Conservation (phyloP, 2,329 filamentous ascomycete species). For the Zasmidium cellare region DNA sequence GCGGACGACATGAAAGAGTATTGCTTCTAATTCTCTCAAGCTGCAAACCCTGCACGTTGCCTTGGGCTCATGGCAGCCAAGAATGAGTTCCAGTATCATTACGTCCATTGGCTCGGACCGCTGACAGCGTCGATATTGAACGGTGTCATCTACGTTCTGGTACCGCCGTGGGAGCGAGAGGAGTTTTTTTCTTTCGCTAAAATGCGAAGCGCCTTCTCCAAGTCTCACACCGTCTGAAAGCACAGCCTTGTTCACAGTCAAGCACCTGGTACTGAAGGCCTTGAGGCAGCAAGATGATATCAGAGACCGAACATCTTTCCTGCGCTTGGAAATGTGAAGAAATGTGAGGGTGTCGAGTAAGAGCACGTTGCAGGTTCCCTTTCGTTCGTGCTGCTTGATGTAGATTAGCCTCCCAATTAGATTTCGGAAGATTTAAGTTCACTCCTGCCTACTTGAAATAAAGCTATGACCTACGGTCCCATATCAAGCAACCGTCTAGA, state of each 20-base stretch:
- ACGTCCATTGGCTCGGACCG: slow-evolving; percentile 35
- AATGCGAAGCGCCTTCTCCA: background rate
- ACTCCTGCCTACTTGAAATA: background rate
- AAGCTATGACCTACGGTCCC: too few species aligned
- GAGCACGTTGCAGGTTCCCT: too few species aligned
- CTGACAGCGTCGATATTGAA: slow-evolving; percentile 34
- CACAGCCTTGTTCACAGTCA: too few species aligned
- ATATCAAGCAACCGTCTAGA: too few species aligned
- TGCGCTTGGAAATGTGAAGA: too few species aligned
- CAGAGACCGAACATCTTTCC: too few species aligned
- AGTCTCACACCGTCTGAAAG: background rate
- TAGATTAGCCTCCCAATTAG: too few species aligned
- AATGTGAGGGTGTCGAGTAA: too few species aligned
- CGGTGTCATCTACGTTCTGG: slow-evolving; percentile 34
- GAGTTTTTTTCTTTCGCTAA: background rate
- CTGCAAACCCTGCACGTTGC: slow-evolving; percentile 29
- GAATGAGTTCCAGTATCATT: slow-evolving; percentile 36
- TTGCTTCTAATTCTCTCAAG: background rate
- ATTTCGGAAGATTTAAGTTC: background rate
- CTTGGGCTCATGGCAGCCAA: slow-evolving; percentile 38
- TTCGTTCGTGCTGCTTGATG: too few species aligned
- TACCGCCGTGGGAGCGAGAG: slow-evolving; percentile 15
- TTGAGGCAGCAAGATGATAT: too few species aligned
- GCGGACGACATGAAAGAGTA: background rate
- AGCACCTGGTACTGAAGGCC: too few species aligned